A percentile compares a stretch with the other conserved stretches of the same genome.
These are phyloP conservation scores for Fusarium globosum DNA, from an alignment of 2,329 filamentous ascomycete species.

Conservation along the genomic window DNA sequence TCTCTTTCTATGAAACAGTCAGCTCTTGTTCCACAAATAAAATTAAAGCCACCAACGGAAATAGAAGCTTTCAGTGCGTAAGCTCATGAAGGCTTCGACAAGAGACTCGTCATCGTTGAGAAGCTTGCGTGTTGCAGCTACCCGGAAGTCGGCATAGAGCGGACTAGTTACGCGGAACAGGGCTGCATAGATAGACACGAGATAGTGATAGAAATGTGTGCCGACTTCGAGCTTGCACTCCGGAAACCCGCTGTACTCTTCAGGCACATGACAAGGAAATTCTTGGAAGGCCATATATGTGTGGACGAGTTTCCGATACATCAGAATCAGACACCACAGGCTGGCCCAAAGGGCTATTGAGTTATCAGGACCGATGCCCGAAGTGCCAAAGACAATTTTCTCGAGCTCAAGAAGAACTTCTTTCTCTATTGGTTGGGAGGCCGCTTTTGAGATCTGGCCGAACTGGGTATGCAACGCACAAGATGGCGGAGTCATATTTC, in stretches of 20 bases:
- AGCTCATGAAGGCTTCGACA: constrained; percentile 41
- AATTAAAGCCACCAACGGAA: constrained; percentile 35
- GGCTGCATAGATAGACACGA: constrained; percentile 45
- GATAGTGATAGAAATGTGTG: constrained; percentile 46
- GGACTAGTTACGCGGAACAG: constrained; percentile 45
- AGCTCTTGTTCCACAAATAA: background rate
- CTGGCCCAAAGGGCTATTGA: constrained; percentile 45
- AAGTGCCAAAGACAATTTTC: constrained; percentile 41
- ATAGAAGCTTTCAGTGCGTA: constrained; percentile 46
- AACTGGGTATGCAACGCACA: constrained; percentile 46
- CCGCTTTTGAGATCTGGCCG: constrained; percentile 44
- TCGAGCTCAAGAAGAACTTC: constrained; percentile 42
- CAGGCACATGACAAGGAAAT: constrained; percentile 45
- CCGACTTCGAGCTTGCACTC: constrained; percentile 45
- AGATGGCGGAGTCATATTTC: constrained; percentile 41
- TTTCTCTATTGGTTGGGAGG: constrained; percentile 44
- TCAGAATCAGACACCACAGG: constrained; percentile 45
- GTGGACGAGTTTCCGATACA: constrained; percentile 45
- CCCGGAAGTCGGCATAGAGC: constrained; percentile 43
- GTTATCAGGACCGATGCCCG: constrained; percentile 41
- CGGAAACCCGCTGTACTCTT: constrained; percentile 46
- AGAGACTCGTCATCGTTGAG: constrained; percentile 41
- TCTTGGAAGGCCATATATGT: constrained; percentile 46
- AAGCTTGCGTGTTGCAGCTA: constrained; percentile 39
- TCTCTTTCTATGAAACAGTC: constrained; percentile 40